These are phyloP conservation scores for Lepidium campestre DNA, from an alignment of 441 rosid species.

Conservation along the genomic window DNA sequence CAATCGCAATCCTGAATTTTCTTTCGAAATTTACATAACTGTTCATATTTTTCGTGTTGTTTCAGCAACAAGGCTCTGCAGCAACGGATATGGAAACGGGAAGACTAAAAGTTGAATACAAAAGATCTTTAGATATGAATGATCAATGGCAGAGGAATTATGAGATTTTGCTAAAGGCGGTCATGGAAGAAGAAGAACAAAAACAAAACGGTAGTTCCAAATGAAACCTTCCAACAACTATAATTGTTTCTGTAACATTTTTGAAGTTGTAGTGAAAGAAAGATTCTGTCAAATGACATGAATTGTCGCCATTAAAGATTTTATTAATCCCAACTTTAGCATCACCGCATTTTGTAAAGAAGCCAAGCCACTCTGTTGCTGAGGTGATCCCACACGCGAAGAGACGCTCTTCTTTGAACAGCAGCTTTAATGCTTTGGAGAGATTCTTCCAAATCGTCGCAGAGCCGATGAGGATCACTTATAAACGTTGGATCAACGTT, in stretches of 20 bases:
- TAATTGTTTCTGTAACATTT: background rate
- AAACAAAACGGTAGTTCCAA: constrained; percentile 19
- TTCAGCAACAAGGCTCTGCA: constrained; percentile 38
- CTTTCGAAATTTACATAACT: background rate
- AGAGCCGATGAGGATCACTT: constrained; percentile 51
- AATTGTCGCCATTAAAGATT: background rate
- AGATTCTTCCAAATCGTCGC: constrained; percentile 44
- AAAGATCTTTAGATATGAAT: constrained; percentile 37
- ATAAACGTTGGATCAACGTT: constrained; percentile 52
- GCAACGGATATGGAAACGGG: constrained; percentile 68
- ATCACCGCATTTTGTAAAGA: background rate
- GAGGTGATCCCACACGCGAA: background rate
- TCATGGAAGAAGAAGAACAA: constrained; percentile 44
- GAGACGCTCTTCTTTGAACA: background rate
- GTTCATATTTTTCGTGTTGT: background rate
- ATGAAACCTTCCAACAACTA: background rate
- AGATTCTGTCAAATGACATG: background rate
- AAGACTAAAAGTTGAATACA: constrained; percentile 47
- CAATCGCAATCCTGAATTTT: background rate
- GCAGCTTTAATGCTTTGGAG: constrained; percentile 40
- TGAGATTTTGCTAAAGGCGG: constrained; percentile 50
- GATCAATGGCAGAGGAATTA: constrained; percentile 61
- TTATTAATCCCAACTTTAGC: background rate
- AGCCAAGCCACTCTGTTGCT: background rate
- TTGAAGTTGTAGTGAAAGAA: background rate